These are phyloP conservation scores for Pestalotiopsis sp. DNA, from an alignment of 2,329 filamentous ascomycete species.

Conservation along the genomic window DNA sequence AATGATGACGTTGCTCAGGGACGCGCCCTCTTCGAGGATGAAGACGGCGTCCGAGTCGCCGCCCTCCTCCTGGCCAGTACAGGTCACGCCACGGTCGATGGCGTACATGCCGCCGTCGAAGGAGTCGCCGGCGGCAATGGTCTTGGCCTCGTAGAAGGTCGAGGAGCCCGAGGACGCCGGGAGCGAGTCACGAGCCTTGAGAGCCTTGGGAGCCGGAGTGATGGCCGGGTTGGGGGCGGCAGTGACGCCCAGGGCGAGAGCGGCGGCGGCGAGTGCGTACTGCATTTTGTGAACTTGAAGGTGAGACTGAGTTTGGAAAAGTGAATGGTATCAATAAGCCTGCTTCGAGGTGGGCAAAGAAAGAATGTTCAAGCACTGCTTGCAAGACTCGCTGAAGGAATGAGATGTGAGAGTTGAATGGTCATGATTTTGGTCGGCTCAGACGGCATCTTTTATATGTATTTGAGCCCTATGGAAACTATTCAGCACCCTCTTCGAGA, in stretches of 20 bases:
- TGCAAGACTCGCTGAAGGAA: neutral
- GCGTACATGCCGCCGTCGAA: constrained; percentile 50
- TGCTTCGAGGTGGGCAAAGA: neutral
- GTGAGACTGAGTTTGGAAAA: neutral
- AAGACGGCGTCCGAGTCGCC: constrained; percentile 41
- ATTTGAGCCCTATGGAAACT: neutral
- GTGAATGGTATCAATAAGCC: neutral
- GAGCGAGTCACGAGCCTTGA: constrained; percentile 2
- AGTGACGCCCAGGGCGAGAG: constrained; percentile 18
- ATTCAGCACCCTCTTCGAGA: neutral
- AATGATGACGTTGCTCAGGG: constrained; percentile 39
- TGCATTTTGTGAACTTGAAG: constrained; percentile 22
- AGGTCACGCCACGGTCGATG: constrained; percentile 46
- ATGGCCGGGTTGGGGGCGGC: constrained; percentile 7
- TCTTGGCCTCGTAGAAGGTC: constrained; percentile 16
- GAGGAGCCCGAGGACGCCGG: constrained; percentile 9
- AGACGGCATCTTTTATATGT: constrained; percentile 3
- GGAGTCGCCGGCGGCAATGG: constrained; percentile 20
- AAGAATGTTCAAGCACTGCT: constrained; percentile 12
- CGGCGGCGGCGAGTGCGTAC: constrained; percentile 22
- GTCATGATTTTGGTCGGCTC: neutral
- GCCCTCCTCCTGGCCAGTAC: constrained; percentile 44
- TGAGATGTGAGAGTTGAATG: neutral
- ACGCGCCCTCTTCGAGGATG: constrained; percentile 28
- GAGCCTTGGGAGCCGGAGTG: constrained; percentile 4